These are phyloP conservation scores for Mucor sp. DNA, from an alignment of 371 early-diverging fungal genomes.

Conservation along the genomic window DNA sequence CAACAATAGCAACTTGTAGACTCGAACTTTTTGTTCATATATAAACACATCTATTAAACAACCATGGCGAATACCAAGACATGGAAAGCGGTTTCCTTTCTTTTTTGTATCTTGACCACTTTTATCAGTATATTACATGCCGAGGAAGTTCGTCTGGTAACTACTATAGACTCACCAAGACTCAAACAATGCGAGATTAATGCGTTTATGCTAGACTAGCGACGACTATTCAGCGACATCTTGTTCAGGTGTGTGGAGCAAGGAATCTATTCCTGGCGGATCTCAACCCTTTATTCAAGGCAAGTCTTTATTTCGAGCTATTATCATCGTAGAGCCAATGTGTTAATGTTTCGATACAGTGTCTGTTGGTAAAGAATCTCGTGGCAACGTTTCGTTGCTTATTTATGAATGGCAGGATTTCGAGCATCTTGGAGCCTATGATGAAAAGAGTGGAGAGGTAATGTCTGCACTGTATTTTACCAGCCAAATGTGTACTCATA, in stretches of 20 bases:
- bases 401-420: slow-evolving; percentile 63
- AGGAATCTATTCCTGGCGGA: slow-evolving; percentile 48
- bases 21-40: background rate
- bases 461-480: no score
- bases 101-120: background rate
- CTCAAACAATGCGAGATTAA: background rate
- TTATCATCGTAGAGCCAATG: background rate
- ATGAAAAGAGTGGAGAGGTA: slow-evolving; percentile 35
- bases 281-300: slow-evolving; percentile 48
- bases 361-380: slow-evolving; percentile 40
- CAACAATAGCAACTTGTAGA: background rate
- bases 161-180: background rate
- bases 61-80: background rate
- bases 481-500: background rate
- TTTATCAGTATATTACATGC: slow-evolving; percentile 6
- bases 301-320: background rate
- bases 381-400: slow-evolving; percentile 50
- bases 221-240: slow-evolving; percentile 45
- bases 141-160: slow-evolving; percentile 21
- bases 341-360: slow-evolving; percentile 33
- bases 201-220: slow-evolving; percentile 30
- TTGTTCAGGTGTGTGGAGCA: slow-evolving; percentile 56
- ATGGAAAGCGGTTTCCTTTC: background rate
- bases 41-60: background rate
- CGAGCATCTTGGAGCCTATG: slow-evolving; percentile 45